phyloP scores from a whole-genome alignment of 2,329 filamentous ascomycete genomes.

The Alternaria rosae region DNA sequence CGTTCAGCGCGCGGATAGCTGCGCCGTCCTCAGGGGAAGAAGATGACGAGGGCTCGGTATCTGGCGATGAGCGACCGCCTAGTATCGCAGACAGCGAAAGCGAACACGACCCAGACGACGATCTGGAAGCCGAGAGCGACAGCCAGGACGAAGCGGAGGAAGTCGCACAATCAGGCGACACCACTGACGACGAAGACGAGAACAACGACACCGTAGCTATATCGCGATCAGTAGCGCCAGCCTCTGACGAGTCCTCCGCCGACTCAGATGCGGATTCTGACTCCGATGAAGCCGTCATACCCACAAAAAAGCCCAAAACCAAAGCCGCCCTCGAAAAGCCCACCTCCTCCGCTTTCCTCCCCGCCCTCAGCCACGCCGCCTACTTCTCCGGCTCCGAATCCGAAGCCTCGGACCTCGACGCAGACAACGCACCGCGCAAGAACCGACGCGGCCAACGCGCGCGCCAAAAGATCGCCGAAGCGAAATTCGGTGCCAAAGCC shows the following conservation, averaged over 20 bases:
- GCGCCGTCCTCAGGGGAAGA: slow-evolving; percentile 47
- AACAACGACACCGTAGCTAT: background rate
- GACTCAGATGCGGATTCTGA: slow-evolving; percentile 20
- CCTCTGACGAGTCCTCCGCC: slow-evolving; percentile 22
- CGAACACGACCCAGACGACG: slow-evolving; percentile 29
- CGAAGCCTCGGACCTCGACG: slow-evolving; percentile 67
- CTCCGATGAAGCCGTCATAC: slow-evolving; percentile 23
- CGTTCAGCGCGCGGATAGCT: slow-evolving; percentile 51
- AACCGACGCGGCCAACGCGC: slow-evolving; percentile 79
- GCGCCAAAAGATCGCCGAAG: slow-evolving; percentile 80
- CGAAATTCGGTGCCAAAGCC: slow-evolving; percentile 76
- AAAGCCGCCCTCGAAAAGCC: slow-evolving; percentile 20
- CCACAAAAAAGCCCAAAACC: slow-evolving; percentile 26
- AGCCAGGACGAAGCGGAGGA: slow-evolving; percentile 6
- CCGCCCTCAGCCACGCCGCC: slow-evolving; percentile 76
- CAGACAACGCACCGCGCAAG: slow-evolving; percentile 66
- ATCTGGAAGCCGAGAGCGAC: slow-evolving; percentile 27
- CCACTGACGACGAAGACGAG: slow-evolving; percentile 6
- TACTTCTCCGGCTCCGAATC: slow-evolving; percentile 82
- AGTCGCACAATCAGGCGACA: slow-evolving; percentile 11
- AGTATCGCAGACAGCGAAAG: slow-evolving; percentile 41
- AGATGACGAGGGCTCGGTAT: slow-evolving; percentile 38
- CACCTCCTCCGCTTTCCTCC: slow-evolving; percentile 69
- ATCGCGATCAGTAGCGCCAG: slow-evolving; percentile 16
- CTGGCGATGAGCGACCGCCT: slow-evolving; percentile 39